Percentiles rank a stretch among this genome's conserved stretches.
Evolutionary conservation across 1,139 yeast species (phyloP).

Genomic region (Zygosaccharomyces pseudobailii): DNA sequence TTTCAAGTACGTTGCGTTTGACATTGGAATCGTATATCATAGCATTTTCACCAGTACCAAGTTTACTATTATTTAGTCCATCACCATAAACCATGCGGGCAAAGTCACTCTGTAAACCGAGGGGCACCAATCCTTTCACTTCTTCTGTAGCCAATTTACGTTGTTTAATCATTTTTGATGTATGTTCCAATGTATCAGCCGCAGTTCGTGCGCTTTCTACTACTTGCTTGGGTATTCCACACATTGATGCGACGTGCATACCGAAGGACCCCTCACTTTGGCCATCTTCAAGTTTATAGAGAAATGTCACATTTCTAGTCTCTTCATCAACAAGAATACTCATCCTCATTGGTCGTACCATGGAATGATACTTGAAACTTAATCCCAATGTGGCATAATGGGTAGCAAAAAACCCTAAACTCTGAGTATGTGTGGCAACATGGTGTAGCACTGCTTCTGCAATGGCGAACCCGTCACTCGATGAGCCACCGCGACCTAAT

Average conservation of each 20-base stretch:
- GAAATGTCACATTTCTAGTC: constrained; percentile 77
- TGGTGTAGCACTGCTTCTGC: constrained; percentile 94
- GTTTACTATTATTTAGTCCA: constrained; percentile 30
- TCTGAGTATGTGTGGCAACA: constrained; percentile 82
- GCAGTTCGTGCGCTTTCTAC: constrained; percentile 80
- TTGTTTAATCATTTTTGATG: constrained; percentile 59
- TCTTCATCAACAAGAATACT: constrained; percentile 78
- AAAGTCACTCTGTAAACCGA: constrained; percentile 80
- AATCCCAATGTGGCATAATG: constrained; percentile 85
- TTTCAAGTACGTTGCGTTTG: constrained; percentile 44
- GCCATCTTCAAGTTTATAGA: constrained; percentile 82
- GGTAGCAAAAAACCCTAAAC: constrained; percentile 93
- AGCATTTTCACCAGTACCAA: constrained; percentile 41
- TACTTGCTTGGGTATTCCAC: constrained; percentile 75
- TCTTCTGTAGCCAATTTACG: constrained; percentile 29
- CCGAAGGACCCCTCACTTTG: constrained; percentile 95
- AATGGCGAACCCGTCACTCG: constrained; percentile 95
- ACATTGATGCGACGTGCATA: constrained; percentile 98
- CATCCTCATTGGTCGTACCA: constrained; percentile 80
- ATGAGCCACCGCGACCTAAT: constrained; percentile 95
- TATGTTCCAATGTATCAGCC: constrained; percentile 78
- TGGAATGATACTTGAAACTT: constrained; percentile 75
- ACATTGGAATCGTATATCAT: constrained; percentile 45
- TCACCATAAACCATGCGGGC: constrained; percentile 46
- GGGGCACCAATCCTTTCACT: constrained; percentile 40